These are phyloP conservation scores for Gracilaria gracilis DNA, from an alignment of 23 red algal genomes.

Conservation along the genomic window DNA sequence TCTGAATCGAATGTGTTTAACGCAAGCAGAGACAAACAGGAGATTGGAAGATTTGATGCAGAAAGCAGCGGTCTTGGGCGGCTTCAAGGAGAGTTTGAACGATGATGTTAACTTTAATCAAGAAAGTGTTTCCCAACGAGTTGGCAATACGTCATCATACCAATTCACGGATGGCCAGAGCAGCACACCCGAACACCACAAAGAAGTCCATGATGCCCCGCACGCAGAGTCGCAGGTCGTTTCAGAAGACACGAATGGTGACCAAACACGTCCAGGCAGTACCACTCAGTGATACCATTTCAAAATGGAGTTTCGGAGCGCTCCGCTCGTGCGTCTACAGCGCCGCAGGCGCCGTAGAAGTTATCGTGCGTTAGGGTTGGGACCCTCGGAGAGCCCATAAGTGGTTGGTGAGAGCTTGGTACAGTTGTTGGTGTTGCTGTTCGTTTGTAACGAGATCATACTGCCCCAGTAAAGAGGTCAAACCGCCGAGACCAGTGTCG, in stretches of 20 bases:
- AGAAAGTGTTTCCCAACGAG: not conserved
- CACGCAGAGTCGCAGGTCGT: not conserved
- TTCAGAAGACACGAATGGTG: not conserved
- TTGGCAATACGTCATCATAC: not conserved
- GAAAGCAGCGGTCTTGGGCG: not conserved
- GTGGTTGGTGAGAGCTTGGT: not conserved
- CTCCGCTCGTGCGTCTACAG: not conserved
- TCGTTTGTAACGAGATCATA: not conserved
- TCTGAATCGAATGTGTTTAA: not conserved
- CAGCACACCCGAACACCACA: too few relatives aligned
- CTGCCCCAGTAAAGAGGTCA: not conserved
- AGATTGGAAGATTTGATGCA: not conserved
- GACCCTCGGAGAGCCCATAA: not conserved
- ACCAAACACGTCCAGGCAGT: not conserved
- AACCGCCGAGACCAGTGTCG: not conserved
- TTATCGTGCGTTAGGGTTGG: not conserved
- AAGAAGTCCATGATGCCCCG: not conserved
- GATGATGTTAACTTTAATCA: not conserved
- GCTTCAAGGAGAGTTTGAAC: not conserved
- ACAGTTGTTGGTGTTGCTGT: not conserved
- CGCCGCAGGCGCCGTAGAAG: not conserved
- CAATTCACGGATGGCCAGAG: too few relatives aligned
- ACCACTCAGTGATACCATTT: not conserved
- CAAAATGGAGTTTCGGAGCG: too few relatives aligned
- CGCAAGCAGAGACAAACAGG: not conserved